Evolutionary conservation across 805 yeast genomes (phyloP).

Genomic region (Starmerella potacharoeniae): DNA sequence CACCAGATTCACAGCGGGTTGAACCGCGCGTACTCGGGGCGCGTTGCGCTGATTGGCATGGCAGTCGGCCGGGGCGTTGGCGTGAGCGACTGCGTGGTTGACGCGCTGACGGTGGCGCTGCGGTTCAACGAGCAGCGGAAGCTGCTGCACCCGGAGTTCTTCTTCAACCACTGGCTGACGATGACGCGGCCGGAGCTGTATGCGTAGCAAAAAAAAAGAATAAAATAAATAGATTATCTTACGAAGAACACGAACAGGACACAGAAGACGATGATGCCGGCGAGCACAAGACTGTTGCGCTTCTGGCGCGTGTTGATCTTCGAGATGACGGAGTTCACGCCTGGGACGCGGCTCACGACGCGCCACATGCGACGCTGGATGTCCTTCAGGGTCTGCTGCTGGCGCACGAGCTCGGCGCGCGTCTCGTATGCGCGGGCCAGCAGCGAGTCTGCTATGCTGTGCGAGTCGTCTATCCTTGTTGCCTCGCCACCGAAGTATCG

Average conservation of each 20-base stretch:
- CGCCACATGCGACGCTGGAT: constrained; percentile 55
- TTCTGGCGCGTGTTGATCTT: constrained; percentile 81
- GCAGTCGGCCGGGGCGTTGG: constrained; percentile 71
- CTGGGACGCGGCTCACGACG: constrained; percentile 65
- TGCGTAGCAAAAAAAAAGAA: constrained; percentile 36
- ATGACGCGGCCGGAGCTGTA: constrained; percentile 22
- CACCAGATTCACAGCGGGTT: constrained; percentile 30
- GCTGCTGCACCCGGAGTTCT: constrained; percentile 26
- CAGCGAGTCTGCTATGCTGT: constrained; percentile 65
- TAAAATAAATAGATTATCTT: constrained; percentile 30
- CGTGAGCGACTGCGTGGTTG: constrained; percentile 73
- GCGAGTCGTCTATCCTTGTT: constrained; percentile 57
- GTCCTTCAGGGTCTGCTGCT: constrained; percentile 49
- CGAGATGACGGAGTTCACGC: constrained; percentile 59
- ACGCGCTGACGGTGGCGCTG: constrained; percentile 50
- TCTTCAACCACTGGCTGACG: constrained; percentile 24
- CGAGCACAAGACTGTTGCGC: constrained; percentile 77
- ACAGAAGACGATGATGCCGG: constrained; percentile 60
- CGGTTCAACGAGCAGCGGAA: constrained; percentile 26
- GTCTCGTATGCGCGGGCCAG: constrained; percentile 81
- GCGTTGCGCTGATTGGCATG: constrained; percentile 64
- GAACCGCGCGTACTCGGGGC: constrained; percentile 30
- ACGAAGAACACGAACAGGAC: constrained; percentile 54
- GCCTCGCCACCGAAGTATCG: constrained; percentile 73
- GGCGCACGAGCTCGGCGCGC: constrained; percentile 69